Base-by-base conservation (phyloP, 768 basidiomycete genomes). In the Hemileccinum impolitum region DNA sequence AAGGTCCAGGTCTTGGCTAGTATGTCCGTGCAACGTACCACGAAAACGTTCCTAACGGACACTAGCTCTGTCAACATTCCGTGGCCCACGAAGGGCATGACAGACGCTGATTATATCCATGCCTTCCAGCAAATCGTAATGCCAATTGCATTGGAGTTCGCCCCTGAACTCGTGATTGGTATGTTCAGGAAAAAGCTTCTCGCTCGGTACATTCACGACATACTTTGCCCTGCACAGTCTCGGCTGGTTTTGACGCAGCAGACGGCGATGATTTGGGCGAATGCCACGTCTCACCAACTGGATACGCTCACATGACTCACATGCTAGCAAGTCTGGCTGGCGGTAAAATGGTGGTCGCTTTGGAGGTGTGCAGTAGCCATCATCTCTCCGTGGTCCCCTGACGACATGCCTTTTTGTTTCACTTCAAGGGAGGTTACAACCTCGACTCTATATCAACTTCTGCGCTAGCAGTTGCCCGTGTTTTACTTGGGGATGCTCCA, bases 221-320 rank as follows among this genome's bases (percentile, higher is more conserved):
- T 32, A 39, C 25, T 39, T 23, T 18, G 10, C 41, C 45, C 18
- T 8, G 38, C 61, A 0, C 38, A 99, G 96, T 99, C 60, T 97
- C 95, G 8, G 93, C 96, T 15, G 96, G 96, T 3, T 99, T 97
- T 62, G 96, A 99, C 61, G 96, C 96, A 9, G 96, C 96, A 1
- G 80, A 78, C 25, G 96, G 96, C 4, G 96, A 99, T 60, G 82
- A 84, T 32, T 77, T 99, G 4, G 96, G 96, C 31, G 87, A 87
- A 70, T 97, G 94, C 59, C 75, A 83, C 56, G 94, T 99, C 51
- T 79, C 90, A 5, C 96, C 96, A 1, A 79, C 84, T 15, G 96
- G 94, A 5, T 99, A 93, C 66, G 93, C 93, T 0, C 96, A 98
- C 59, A 98, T 99, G 94, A 96, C 96, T 6, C 90, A 97, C 62